Base-by-base conservation (phyloP, 2,329 filamentous ascomycete species). In the Fusarium proliferatum region DNA sequence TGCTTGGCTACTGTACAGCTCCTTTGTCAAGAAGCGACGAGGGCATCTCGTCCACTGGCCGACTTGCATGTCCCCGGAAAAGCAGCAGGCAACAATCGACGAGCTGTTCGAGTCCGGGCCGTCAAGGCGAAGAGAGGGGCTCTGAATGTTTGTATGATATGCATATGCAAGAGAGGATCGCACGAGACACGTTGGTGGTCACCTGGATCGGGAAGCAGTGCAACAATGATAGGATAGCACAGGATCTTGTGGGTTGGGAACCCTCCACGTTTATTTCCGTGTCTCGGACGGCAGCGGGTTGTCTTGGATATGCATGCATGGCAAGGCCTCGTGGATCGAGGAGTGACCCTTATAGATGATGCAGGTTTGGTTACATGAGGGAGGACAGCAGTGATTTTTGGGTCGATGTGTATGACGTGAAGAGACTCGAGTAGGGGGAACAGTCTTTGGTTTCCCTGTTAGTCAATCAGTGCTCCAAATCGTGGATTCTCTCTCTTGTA, bases 41-140 rank as follows among this genome's bases (percentile, higher is more conserved):
- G 80, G 81, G 5, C 81, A 82, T 69, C 74, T 82, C 49, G 76
- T 82, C 34, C 81, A 83, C 69, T 72, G 76, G 70, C 76, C 76
- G 16, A 64, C 69, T 28, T 78, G 76, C 70, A 76, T 78, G 19
- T 76, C 76, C 19, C 61, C 71, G 12, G 76, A 78, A 51, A 78
- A 78, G 62, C 63, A 75, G 36, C 75, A 77, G 41, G 64, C 56
- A 52, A 67, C 75, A 42, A 71, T 78, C 23, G 76, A 78, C 33
- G 72, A 62, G 12, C 52, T 77, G 23, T 64, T 76, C 49, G 73
- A 77, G 52, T 51, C 62, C 9, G 60, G 72, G 38, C 48, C 73
- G 39, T 68, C 66, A 23, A 67, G 76, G 53, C 69, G 67, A 48
- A 69, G 76, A 55, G 75, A 75, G 46, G 68, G 70, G 42, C 52